A percentile compares a stretch with the other conserved stretches of the same genome.
These are phyloP conservation scores for Populus alba DNA, from an alignment of 345 rosid species.

Conservation along the genomic window DNA sequence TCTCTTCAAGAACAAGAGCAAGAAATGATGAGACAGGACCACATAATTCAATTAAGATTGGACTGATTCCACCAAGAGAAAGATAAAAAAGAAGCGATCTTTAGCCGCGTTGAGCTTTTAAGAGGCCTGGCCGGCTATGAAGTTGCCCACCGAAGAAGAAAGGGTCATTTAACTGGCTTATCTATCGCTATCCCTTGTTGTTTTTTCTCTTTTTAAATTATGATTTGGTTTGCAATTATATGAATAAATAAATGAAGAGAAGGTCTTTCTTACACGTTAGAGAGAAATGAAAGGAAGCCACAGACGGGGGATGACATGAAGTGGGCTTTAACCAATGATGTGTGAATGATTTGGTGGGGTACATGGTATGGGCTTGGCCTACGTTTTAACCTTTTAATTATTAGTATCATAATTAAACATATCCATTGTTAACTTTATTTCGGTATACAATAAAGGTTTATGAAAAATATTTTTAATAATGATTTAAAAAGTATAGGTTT, in stretches of 20 bases:
- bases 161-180: slow-evolving; percentile 4
- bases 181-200: not conserved
- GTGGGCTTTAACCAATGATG: slow-evolving; percentile 22
- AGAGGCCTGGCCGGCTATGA: slow-evolving; percentile 10
- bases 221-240: not conserved
- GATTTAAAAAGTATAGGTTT: too few species aligned
- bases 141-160: not conserved
- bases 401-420: not conserved
- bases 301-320: slow-evolving; percentile 5
- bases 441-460: too few species aligned
- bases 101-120: not conserved
- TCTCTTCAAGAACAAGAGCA: not conserved
- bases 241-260: not conserved
- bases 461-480: too few species aligned
- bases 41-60: not conserved
- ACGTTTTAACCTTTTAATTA: not conserved
- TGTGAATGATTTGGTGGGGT: slow-evolving; percentile 27
- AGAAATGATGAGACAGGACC: not conserved
- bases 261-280: slow-evolving; percentile 1
- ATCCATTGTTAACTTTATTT: too few species aligned
- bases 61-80: not conserved
- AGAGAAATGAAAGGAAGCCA: not conserved
- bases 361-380: slow-evolving; percentile 8
- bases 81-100: not conserved
- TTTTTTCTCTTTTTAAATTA: not conserved